phyloP scores from a whole-genome alignment of 139 green algal species.

The Picochlorum sp. region DNA sequence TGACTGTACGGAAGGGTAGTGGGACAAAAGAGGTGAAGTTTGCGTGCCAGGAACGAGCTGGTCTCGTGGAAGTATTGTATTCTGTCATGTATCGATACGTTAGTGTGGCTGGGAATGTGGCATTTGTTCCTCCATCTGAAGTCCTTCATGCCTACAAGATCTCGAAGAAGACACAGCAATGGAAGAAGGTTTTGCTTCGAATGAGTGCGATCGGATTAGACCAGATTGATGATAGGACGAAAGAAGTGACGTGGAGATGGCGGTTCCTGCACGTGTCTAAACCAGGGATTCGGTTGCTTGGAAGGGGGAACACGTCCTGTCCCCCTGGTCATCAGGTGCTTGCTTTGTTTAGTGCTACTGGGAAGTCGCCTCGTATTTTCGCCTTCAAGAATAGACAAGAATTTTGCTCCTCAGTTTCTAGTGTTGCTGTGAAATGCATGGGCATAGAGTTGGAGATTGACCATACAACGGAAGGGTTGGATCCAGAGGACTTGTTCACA shows the following conservation, averaged over 20 bases:
- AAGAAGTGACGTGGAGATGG: background rate
- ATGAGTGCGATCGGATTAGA: constrained; percentile 22
- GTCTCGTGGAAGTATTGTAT: constrained; percentile 46
- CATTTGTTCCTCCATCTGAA: background rate
- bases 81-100: constrained; percentile 32
- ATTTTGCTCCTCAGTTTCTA: constrained; percentile 23
- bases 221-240: too few species aligned
- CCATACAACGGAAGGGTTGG: background rate
- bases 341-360: constrained; percentile 39
- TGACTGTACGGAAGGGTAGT: constrained; percentile 50
- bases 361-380: constrained; percentile 39
- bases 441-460: constrained; percentile 28
- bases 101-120: constrained; percentile 5
- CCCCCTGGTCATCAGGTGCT: constrained; percentile 24
- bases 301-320: constrained; percentile 31
- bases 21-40: constrained; percentile 76
- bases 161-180: constrained; percentile 20
- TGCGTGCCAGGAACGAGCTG: constrained; percentile 47
- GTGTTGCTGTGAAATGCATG: constrained; percentile 17
- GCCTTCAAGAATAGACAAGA: constrained; percentile 19
- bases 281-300: constrained; percentile 45
- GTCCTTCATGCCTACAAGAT: constrained; percentile 27
- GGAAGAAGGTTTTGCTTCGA: constrained; percentile 39
- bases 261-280: constrained; percentile 13
- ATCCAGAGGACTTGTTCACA: constrained; percentile 17